Evolutionary conservation across 2,329 filamentous ascomycete genomes (phyloP).

Genomic region (Immersiporthe knoxdaviesiana): DNA sequence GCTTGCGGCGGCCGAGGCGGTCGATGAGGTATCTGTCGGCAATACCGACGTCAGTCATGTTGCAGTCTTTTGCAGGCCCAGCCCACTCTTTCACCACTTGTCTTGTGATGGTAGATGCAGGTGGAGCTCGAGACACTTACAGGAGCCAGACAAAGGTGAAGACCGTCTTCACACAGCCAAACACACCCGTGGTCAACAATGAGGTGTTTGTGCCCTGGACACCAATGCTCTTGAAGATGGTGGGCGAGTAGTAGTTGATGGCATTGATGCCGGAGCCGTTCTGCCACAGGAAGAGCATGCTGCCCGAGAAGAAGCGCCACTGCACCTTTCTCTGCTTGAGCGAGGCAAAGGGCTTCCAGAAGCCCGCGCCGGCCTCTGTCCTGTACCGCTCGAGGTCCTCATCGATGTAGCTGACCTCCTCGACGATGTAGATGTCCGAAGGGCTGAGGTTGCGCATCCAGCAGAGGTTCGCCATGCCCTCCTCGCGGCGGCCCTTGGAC

Average conservation of each 20-base stretch:
- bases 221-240: slow-evolving; percentile 63
- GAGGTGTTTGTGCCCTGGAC: slow-evolving; percentile 49
- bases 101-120: slow-evolving; percentile 42
- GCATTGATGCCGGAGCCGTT: slow-evolving; percentile 79
- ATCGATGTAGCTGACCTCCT: slow-evolving; percentile 74
- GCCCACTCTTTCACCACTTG: too few relatives aligned
- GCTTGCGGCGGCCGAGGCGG: slow-evolving; percentile 54
- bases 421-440: slow-evolving; percentile 68
- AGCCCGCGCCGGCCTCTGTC: slow-evolving; percentile 66
- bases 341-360: slow-evolving; percentile 73
- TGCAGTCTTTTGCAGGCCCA: too few relatives aligned
- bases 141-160: slow-evolving; percentile 72
- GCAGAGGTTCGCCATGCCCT: slow-evolving; percentile 61
- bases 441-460: slow-evolving; percentile 65
- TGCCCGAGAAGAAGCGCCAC: slow-evolving; percentile 74
- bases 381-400: slow-evolving; percentile 68
- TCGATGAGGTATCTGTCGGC: slow-evolving; percentile 63
- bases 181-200: slow-evolving; percentile 71
- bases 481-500: slow-evolving; percentile 60
- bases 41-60: not conserved
- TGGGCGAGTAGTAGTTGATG: slow-evolving; percentile 76
- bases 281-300: slow-evolving; percentile 77
- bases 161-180: slow-evolving; percentile 74
- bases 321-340: slow-evolving; percentile 60
- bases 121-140: slow-evolving; percentile 58